A percentile compares a stretch with the other conserved stretches of the same genome.
Evolutionary conservation across 345 rosid species (phyloP).

Genomic region (Hevea brasiliensis): DNA sequence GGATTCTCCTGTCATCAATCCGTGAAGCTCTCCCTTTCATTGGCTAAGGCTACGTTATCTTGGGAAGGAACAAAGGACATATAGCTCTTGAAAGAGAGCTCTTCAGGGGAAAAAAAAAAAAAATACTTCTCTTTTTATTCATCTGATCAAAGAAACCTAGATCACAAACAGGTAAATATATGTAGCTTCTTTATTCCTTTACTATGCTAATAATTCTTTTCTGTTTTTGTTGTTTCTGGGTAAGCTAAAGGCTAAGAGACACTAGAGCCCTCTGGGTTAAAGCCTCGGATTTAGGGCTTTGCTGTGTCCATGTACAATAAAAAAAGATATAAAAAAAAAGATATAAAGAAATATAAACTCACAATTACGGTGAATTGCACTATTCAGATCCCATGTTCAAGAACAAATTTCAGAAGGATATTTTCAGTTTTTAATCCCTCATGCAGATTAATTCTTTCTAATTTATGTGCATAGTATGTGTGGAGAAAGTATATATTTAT

Average conservation of each 20-base stretch:
- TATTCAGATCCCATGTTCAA: constrained; percentile 35
- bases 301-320: constrained; percentile 13
- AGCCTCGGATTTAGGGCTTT: constrained; percentile 44
- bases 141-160: constrained; percentile 37
- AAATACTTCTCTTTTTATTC: constrained; percentile 31
- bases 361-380: constrained; percentile 23
- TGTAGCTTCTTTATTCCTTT: constrained; percentile 18
- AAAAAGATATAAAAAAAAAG: no score
- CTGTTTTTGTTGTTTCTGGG: constrained; percentile 24
- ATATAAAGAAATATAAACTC: no score
- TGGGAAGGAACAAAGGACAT: constrained; percentile 30
- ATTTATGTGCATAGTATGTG: neutral
- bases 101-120: constrained; percentile 17
- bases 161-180: constrained; percentile 36
- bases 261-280: constrained; percentile 28
- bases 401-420: neutral
- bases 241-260: constrained; percentile 34
- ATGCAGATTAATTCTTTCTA: no score
- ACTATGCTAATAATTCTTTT: constrained; percentile 18
- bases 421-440: no score
- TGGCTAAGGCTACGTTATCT: constrained; percentile 30
- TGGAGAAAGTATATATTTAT: neutral
- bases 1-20: constrained; percentile 17
- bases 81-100: constrained; percentile 27
- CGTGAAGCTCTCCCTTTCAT: constrained; percentile 22